Evolutionary conservation across 2,329 filamentous ascomycete genomes (phyloP), one percentile per base, ranked within the genome.

Genomic region (Clarireedia sp.): DNA sequence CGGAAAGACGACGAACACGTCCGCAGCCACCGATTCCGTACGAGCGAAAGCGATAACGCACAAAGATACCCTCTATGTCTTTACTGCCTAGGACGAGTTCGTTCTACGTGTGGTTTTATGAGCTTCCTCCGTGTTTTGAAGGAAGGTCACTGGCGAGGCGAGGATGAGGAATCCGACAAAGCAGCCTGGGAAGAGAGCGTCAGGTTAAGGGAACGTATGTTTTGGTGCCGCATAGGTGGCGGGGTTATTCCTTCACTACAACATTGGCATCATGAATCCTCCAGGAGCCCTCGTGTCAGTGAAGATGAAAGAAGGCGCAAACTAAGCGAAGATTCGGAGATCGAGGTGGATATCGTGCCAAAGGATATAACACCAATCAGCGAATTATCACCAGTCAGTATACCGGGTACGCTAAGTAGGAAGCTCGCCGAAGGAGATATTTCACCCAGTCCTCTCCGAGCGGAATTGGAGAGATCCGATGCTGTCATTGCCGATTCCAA

Each of bases 141-240:
- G 63, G 92, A 96, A 64, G 94, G 94, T 2, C 87, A 96, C 66
- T 94, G 94, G 84, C 83, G 89, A 50, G 85, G 87, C 12, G 88
- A 91, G 47, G 88, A 87, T 55, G 82, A 87, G 40, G 89, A 94
- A 49, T 88, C 90, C 36, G 89, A 95, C 71, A 89, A 87, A 67
- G 82, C 83, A 26, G 90, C 90, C 0, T 99, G 94, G 94, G 92
- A 97, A 68, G 94, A 99, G 74, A 90, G 90, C 56, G 87, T 96
- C 10, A 82, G 87, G 29, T 72, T 97, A 48, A 80, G 94, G 50
- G 94, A 99, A 70, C 85, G 92, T 63, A 96, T 99, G 87, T 99
- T 99, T 69, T 99, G 94, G 94, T 83, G 89, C 50, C 82, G 94
- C 54, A 83, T 99, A 51, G 92, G 92, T 24, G 94, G 91, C 26